Evolutionary conservation across 2,329 filamentous ascomycete species (phyloP).

Genomic region (Monosporascus cannonballus): DNA sequence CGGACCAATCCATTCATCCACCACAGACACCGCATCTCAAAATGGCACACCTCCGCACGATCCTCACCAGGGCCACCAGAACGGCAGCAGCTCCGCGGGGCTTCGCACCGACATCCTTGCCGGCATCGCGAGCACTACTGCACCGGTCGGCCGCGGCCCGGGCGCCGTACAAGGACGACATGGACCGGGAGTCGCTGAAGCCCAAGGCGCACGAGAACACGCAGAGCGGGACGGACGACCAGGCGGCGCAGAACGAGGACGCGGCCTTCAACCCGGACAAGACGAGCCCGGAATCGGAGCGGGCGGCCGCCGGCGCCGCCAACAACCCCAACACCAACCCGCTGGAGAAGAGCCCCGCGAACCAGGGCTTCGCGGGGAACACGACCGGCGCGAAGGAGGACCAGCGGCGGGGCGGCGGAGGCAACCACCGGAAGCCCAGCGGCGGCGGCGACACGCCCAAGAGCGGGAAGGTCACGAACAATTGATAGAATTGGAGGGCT

Average conservation of each 20-base stretch:
- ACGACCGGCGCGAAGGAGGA: conserved; percentile 15
- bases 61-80: neutral
- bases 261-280: conserved; percentile 64
- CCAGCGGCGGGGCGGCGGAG: conserved; percentile 25
- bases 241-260: conserved; percentile 46
- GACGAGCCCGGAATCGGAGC: conserved; percentile 61
- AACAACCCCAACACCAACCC: conserved; percentile 22
- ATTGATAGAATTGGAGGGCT: conserved; percentile 7
- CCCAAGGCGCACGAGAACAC: conserved; percentile 61
- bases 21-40: neutral
- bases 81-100: neutral
- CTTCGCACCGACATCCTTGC: neutral
- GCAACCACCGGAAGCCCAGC: conserved; percentile 27
- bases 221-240: conserved; percentile 60
- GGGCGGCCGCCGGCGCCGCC: conserved; percentile 32
- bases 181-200: conserved; percentile 58
- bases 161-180: conserved; percentile 43
- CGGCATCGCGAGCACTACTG: conserved; percentile 12
- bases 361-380: conserved; percentile 33
- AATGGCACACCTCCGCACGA: neutral
- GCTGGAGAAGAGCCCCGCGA: conserved; percentile 38
- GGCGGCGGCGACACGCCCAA: conserved; percentile 18
- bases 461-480: conserved; percentile 26
- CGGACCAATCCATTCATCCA: neutral
- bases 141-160: conserved; percentile 24